These are phyloP conservation scores for Lablab purpureus DNA, from an alignment of 306 rosid species.

Conservation along the genomic window DNA sequence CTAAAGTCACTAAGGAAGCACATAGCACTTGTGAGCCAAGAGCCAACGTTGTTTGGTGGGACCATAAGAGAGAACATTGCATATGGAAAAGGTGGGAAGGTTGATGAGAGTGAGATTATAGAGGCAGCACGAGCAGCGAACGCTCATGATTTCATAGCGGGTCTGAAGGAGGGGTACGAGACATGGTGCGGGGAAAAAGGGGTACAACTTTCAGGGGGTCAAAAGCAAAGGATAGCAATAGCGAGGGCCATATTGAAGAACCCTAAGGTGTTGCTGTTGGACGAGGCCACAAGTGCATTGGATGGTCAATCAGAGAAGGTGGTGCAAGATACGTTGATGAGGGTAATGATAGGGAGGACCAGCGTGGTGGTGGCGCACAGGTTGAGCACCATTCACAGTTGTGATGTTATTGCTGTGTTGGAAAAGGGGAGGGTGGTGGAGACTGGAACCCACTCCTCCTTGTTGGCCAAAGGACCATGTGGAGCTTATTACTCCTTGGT, in stretches of 20 bases:
- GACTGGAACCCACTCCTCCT: constrained; percentile 52
- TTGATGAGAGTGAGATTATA: constrained; percentile 53
- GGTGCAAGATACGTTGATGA: constrained; percentile 57
- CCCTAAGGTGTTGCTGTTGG: constrained; percentile 53
- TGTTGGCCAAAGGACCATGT: constrained; percentile 53
- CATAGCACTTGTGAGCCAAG: constrained; percentile 67
- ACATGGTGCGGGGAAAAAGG: constrained; percentile 62
- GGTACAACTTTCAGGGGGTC: constrained; percentile 64
- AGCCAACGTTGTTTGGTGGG: constrained; percentile 67
- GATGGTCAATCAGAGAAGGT: constrained; percentile 57
- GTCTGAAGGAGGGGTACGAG: constrained; percentile 55
- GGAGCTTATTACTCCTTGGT: constrained; percentile 62
- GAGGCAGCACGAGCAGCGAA: constrained; percentile 62
- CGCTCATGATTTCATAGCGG: constrained; percentile 58
- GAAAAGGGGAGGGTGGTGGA: constrained; percentile 63
- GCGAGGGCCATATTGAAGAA: constrained; percentile 63
- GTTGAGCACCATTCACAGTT: constrained; percentile 60
- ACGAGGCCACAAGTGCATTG: constrained; percentile 73
- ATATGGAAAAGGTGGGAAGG: constrained; percentile 43
- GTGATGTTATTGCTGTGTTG: constrained; percentile 52
- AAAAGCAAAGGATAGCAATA: constrained; percentile 68
- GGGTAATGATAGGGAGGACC: constrained; percentile 58
- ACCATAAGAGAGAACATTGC: constrained; percentile 62
- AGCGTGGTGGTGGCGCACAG: constrained; percentile 66
- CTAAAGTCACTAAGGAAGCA: constrained; percentile 56